Evolutionary conservation across 2,329 filamentous ascomycete genomes (phyloP).

Genomic region (Trichophyton equinum): DNA sequence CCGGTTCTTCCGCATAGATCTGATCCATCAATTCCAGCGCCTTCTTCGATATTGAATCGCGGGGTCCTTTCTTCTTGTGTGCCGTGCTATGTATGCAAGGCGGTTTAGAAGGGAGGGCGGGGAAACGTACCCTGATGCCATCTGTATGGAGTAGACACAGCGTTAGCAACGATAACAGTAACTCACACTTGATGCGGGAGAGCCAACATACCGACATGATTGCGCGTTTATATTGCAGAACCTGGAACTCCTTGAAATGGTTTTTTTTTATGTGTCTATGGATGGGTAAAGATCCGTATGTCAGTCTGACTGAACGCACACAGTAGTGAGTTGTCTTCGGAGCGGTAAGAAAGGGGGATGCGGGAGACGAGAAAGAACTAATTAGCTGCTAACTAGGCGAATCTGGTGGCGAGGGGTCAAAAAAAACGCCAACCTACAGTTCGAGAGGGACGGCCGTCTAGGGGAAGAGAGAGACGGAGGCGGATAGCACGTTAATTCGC

Average conservation of each 20-base stretch:
- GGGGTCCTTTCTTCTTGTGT: too few relatives aligned
- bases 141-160: constrained; percentile 2
- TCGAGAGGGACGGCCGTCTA: neutral
- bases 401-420: neutral
- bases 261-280: neutral
- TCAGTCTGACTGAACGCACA: neutral
- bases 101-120: neutral
- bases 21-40: neutral
- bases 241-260: neutral
- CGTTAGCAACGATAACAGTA: neutral
- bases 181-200: neutral
- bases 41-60: neutral
- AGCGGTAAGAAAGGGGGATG: neutral
- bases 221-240: neutral
- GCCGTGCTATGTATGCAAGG: neutral
- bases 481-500: neutral
- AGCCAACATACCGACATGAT: constrained; percentile 4
- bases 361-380: too few relatives aligned
- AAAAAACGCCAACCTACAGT: neutral
- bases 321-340: neutral
- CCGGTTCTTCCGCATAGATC: neutral
- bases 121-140: constrained; percentile 11
- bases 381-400: neutral
- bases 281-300: neutral
- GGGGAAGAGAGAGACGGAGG: neutral